Evolutionary conservation across 2,329 filamentous ascomycete genomes (phyloP).

Genomic region (Graphium sp.): DNA sequence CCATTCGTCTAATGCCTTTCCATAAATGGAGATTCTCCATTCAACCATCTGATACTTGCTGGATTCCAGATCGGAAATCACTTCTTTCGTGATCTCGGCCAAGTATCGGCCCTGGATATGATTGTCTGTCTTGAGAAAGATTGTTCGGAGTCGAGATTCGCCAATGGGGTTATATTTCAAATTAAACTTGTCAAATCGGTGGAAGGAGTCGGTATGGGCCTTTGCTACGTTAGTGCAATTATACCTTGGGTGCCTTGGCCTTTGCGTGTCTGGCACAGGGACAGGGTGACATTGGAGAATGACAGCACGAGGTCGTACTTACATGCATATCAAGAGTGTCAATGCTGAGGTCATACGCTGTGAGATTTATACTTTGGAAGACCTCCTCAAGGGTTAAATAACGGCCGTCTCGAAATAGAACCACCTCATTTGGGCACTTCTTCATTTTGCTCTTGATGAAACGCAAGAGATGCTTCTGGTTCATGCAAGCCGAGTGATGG

Average conservation of each 20-base stretch:
- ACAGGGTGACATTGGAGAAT: neutral
- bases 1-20: slow-evolving; percentile 85
- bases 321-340: slow-evolving; percentile 98
- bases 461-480: slow-evolving; percentile 91
- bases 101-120: slow-evolving; percentile 91
- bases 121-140: slow-evolving; percentile 97
- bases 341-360: slow-evolving; percentile 93
- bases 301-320: slow-evolving; percentile 19
- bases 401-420: slow-evolving; percentile 82
- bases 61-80: slow-evolving; percentile 90
- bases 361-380: slow-evolving; percentile 93
- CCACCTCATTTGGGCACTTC: slow-evolving; percentile 87
- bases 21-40: slow-evolving; percentile 97
- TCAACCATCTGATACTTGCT: slow-evolving; percentile 99
- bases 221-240: slow-evolving; percentile 13
- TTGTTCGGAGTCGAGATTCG: slow-evolving; percentile 88
- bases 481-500: slow-evolving; percentile 98
- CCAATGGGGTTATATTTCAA: slow-evolving; percentile 97
- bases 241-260: slow-evolving; percentile 2
- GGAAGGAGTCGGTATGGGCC: slow-evolving; percentile 95
- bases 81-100: slow-evolving; percentile 94
- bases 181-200: slow-evolving; percentile 99
- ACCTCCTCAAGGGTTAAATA: slow-evolving; percentile 83
- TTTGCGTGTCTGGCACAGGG: slow-evolving; percentile 4
- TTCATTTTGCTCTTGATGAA: slow-evolving; percentile 99